phyloP scores from a whole-genome alignment of 2,329 filamentous ascomycete species.

The Aspergillus thermomutatus region DNA sequence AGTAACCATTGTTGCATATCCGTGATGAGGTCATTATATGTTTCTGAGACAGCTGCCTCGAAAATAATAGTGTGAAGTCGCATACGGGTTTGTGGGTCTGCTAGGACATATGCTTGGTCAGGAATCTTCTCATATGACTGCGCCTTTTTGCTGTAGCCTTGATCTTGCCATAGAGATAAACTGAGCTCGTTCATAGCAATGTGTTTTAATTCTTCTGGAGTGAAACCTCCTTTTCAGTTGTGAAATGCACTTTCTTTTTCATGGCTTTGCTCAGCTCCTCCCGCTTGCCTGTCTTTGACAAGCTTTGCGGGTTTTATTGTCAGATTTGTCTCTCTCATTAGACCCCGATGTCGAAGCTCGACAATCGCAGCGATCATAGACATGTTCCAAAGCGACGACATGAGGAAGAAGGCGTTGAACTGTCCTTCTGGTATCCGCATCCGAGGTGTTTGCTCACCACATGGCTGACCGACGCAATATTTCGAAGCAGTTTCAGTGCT shows the following conservation, averaged over 20 bases:
- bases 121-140: background rate
- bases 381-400: slow-evolving; percentile 1
- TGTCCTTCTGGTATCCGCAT: too few relatives aligned
- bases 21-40: background rate
- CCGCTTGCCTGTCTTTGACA: background rate
- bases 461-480: background rate
- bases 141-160: background rate
- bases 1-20: background rate
- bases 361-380: background rate
- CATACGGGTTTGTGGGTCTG: background rate
- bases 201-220: background rate
- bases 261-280: background rate
- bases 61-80: background rate
- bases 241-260: background rate
- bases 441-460: background rate
- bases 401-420: background rate
- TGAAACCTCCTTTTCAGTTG: background rate
- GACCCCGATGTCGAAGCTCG: background rate
- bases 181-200: background rate
- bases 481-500: background rate
- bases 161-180: background rate
- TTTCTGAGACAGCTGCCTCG: background rate
- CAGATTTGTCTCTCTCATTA: background rate
- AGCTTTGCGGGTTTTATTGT: background rate
- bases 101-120: background rate